phyloP scores from a whole-genome alignment of 345 rosid species.

The Murraya koenigii region DNA sequence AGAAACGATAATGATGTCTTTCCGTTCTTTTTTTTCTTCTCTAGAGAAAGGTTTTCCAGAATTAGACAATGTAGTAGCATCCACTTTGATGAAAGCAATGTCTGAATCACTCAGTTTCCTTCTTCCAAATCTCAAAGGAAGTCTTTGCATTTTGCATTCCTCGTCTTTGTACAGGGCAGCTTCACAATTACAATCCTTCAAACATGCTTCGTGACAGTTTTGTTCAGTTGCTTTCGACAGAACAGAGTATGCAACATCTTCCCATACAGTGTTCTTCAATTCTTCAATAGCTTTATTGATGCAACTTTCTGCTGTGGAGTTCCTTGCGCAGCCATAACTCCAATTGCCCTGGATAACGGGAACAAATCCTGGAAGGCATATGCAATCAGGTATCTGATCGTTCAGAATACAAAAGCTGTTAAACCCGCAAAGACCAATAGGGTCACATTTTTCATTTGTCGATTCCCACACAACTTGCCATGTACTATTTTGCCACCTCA shows the following conservation, averaged over 20 bases:
- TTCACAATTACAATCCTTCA: conserved; percentile 30
- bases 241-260: conserved; percentile 10
- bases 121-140: conserved; percentile 31
- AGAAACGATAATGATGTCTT: background rate
- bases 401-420: conserved; percentile 22
- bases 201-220: conserved; percentile 19
- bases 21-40: background rate
- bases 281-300: background rate
- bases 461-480: conserved; percentile 4
- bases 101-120: background rate
- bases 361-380: conserved; percentile 22
- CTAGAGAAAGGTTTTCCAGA: too few species aligned
- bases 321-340: conserved; percentile 26
- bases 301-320: conserved; percentile 14
- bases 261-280: conserved; percentile 5
- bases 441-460: conserved; percentile 5
- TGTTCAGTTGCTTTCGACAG: background rate
- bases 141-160: conserved; percentile 21
- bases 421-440: conserved; percentile 24
- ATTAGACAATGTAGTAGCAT: background rate
- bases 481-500: background rate
- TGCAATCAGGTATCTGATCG: conserved; percentile 2
- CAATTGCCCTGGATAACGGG: conserved; percentile 1
- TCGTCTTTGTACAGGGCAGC: conserved; percentile 15
- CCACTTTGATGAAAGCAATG: conserved; percentile 22